Percentiles rank a stretch among this genome's conserved stretches.
Conservation (phyloP, 1,284 basidiomycete genomes). For the Naganishia cerealis region DNA sequence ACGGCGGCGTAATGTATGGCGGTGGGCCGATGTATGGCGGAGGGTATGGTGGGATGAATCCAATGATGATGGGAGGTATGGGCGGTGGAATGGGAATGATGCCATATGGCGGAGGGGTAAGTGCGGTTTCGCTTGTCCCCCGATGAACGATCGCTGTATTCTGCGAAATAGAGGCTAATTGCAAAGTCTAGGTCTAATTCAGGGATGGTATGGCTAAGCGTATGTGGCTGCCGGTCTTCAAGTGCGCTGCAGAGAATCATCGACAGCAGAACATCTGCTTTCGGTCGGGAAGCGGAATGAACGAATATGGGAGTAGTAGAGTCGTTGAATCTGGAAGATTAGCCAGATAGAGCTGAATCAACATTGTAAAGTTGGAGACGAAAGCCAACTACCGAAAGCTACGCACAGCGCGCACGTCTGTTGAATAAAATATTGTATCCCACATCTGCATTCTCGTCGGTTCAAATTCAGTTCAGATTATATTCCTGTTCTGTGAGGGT, state of each 20-base stretch:
- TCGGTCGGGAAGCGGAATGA: not conserved
- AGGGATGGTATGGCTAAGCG: constrained; percentile 22
- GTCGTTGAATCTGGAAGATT: not conserved
- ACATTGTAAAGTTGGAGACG: no score
- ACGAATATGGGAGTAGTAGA: not conserved
- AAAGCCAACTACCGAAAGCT: no score
- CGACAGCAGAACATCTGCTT: not conserved
- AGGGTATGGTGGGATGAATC: constrained; percentile 22
- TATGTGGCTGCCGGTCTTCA: not conserved
- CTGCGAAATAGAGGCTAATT: not conserved
- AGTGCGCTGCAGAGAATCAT: not conserved
- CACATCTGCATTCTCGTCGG: no score
- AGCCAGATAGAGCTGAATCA: no score
- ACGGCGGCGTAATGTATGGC: constrained; percentile 30
- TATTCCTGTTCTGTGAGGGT: no score
- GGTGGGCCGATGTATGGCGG: not conserved
- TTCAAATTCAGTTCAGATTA: no score
- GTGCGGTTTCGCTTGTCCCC: not conserved
- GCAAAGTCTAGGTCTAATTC: constrained; percentile 14
- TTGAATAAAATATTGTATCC: no score
- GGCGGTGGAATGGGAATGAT: constrained; percentile 20
- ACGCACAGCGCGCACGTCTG: no score
- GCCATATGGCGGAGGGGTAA: constrained; percentile 26
- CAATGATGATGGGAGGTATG: constrained; percentile 21
- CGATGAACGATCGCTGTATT: not conserved